Evolutionary conservation across 78 protist species (phyloP), one percentile per base, ranked within the genome.

Genomic region (Emiliania huxleyi): DNA sequence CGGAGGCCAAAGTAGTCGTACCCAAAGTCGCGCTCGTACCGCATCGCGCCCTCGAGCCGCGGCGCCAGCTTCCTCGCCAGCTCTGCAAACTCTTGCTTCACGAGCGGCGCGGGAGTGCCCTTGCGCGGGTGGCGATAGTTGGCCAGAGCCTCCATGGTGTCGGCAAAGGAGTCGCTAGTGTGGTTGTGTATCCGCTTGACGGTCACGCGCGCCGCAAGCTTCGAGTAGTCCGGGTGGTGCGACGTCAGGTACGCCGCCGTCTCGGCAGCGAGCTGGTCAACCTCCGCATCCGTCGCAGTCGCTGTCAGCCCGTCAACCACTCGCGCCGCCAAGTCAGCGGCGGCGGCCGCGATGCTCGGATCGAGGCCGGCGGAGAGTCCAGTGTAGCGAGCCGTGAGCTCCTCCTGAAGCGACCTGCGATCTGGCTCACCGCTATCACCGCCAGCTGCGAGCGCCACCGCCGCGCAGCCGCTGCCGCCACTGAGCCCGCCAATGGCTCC

Each of bases 1-100:
- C 96, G 95, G 96, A 97, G 97, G 2, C 99, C 99, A 92, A 98
- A 98, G 94, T 71, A 98, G 90, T 97, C 98, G 93, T 96, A 98
- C 56, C 91, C 91, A 83, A 94, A 97, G 94, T 98, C 99, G 73
- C 2, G 44, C 33, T 22, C 3, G 48, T 49, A 2, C 29, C 33
- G 11, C 25, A 90, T 26, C 46, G 52, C 26, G 15, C 6, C 38
- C 1, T 98, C 97, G 11, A 98, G 93, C 19, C 11, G 46, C 37
- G 2, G 45, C 19, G 56, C 71, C 37, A 98, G 79, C 46, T 26
- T 93, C 75, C 40, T 12, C 8, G 96, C 94, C 45, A 96, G 12
- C 35, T 92, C 92, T 90, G 49, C 90, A 1, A 94, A 90, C 43
- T 96, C 97, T n/a, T 98, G 96, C 29, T 97, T 29, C 25, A 99